Evolutionary conservation across 2,329 filamentous ascomycete species (phyloP).

Genomic region (Colletotrichum scovillei): DNA sequence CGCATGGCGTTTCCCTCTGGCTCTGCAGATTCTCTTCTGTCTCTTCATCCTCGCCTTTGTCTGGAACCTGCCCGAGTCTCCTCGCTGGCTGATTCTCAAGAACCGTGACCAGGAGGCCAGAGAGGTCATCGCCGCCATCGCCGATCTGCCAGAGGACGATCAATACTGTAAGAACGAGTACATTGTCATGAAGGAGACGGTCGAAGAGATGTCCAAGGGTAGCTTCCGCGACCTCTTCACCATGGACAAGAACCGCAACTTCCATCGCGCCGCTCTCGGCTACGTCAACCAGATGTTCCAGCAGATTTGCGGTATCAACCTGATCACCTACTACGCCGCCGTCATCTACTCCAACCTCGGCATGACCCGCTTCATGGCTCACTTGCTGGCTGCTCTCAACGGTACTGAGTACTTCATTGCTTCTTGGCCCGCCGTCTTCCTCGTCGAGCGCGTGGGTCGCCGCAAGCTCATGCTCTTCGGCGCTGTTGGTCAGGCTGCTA

Average conservation of each 20-base stretch:
- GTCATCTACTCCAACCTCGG: conserved; percentile 54
- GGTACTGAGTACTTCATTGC: conserved; percentile 58
- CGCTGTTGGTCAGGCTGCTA: conserved; percentile 69
- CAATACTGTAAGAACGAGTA: conserved; percentile 67
- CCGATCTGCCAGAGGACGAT: conserved; percentile 55
- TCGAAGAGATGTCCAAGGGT: conserved; percentile 69
- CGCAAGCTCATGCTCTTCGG: conserved; percentile 80
- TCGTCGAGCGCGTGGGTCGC: conserved; percentile 75
- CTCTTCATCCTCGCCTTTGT: conserved; percentile 66
- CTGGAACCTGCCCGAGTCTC: conserved; percentile 65
- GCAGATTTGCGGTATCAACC: conserved; percentile 47
- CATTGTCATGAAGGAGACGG: conserved; percentile 66
- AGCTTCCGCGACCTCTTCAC: conserved; percentile 69
- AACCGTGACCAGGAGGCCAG: conserved; percentile 56
- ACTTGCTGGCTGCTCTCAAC: conserved; percentile 67
- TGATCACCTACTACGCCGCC: conserved; percentile 43
- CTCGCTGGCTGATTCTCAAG: conserved; percentile 55
- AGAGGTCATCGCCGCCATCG: conserved; percentile 55
- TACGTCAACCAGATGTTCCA: conserved; percentile 69
- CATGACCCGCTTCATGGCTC: conserved; percentile 64
- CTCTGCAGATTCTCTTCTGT: conserved; percentile 68
- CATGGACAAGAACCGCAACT: conserved; percentile 65
- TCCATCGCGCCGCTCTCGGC: conserved; percentile 65
- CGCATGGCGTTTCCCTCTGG: conserved; percentile 71
- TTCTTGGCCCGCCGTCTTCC: conserved; percentile 69